Evolutionary conservation across 768 basidiomycete species (phyloP), one percentile per base, ranked within the genome.

Genomic region (Leccinum aurantiacum): DNA sequence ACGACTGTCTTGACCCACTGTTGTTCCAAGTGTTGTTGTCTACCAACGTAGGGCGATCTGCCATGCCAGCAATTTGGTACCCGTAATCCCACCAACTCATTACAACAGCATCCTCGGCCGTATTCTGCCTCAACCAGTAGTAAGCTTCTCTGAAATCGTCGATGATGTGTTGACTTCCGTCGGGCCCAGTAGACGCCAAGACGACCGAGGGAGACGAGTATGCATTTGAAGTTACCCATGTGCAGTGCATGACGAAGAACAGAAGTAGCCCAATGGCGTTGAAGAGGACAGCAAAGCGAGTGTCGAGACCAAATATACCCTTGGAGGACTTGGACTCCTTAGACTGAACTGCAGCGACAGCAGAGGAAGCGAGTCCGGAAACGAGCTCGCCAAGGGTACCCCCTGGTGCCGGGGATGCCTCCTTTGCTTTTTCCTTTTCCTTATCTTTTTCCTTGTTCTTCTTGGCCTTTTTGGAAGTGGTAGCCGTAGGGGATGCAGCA

Each of bases 41-140:
- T 19, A 98, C 96, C 65, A 98, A 77, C 1, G 96, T 98, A 14
- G 94, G 88, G 49, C 96, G 80, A 77, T 98, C 95, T 24, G 97
- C 95, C 92, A 98, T 97, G 44, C 97, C 97, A 44, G 97, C 97
- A 69, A 98, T 98, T 75, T 98, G 96, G 73, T 99, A 98, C 29
- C 96, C 97, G 66, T 98, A 99, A 77, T 98, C 97, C 97, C 97
- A 98, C 97, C 97, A 99, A 61, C 90, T 93, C 94, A 96, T 95
- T 25, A 98, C 88, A 33, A 98, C 95, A 6, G 94, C 87, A 61
- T 92, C 88, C 74, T 94, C 80, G 6, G 89, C 82, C 3, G 97
- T 99, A 77, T 98, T 99, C 77, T 95, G 90, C 55, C 97, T 82
- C 52, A 99, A 75, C 97, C 97, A 99, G 71, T 98, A 98, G 74